Percentiles rank a stretch among this genome's conserved stretches.
Conservation (phyloP, 441 rosid genomes). For the Populus hybrid region DNA sequence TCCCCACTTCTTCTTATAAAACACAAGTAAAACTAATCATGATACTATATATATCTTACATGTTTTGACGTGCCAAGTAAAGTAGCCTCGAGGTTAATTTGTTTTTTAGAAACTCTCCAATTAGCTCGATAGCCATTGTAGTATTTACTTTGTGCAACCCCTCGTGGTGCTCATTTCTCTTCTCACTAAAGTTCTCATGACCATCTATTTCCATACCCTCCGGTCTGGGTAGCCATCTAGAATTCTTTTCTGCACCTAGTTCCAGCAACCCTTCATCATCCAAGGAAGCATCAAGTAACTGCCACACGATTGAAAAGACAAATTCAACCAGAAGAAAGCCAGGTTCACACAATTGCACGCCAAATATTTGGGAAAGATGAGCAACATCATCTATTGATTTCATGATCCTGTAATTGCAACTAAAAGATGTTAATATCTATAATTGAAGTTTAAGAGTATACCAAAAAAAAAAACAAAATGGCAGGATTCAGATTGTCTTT, state of each 20-base stretch:
- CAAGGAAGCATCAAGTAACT: constrained; percentile 90
- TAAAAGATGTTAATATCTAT: constrained; percentile 13
- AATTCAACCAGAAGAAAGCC: constrained; percentile 70
- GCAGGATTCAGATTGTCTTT: background rate
- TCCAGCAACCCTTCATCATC: constrained; percentile 90
- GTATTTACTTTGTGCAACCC: constrained; percentile 60
- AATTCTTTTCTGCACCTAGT: constrained; percentile 53
- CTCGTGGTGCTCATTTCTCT: constrained; percentile 52
- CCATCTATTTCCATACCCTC: constrained; percentile 69
- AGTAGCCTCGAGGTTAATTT: constrained; percentile 77
- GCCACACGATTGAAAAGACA: constrained; percentile 75
- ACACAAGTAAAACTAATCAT: constrained; percentile 10
- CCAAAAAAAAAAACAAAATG: constrained; percentile 1
- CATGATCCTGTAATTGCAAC: constrained; percentile 68
- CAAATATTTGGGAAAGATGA: constrained; percentile 79
- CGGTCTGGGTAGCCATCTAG: constrained; percentile 54
- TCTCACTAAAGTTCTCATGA: constrained; percentile 41
- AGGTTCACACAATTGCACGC: constrained; percentile 55
- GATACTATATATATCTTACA: constrained; percentile 46
- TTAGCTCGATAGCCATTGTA: constrained; percentile 69
- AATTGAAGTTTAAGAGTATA: background rate
- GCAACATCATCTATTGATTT: constrained; percentile 67
- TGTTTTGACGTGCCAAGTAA: constrained; percentile 68
- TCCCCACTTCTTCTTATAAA: constrained; percentile 1
- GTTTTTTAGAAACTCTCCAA: constrained; percentile 73